Conservation (phyloP, 352 stramenopile species). For the Blastocystis sp. region DNA sequence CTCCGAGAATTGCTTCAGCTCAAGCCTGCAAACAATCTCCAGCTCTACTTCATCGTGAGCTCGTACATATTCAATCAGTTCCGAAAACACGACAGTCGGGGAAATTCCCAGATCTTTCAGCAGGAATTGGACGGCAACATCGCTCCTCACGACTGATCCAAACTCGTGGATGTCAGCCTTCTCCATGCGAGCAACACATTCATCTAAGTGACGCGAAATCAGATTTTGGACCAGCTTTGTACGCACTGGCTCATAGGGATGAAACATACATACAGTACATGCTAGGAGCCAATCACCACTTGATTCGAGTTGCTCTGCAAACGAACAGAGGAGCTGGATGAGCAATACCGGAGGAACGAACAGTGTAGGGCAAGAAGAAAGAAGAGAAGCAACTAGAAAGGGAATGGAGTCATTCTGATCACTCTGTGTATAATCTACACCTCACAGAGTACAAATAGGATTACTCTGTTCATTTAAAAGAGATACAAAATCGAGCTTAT, state of each 20-base stretch:
- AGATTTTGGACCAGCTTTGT: background rate
- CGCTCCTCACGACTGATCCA: no score
- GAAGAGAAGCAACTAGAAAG: background rate
- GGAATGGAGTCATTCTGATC: background rate
- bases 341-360: background rate
- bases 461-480: slow-evolving; percentile 3
- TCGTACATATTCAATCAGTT: background rate
- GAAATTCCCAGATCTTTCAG: background rate
- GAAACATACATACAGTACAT: background rate
- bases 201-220: background rate
- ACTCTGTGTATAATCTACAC: background rate
- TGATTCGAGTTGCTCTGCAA: background rate
- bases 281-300: background rate
- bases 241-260: slow-evolving; percentile 1
- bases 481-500: background rate
- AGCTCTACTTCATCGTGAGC: background rate
- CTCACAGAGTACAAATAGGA: background rate
- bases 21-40: background rate
- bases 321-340: background rate
- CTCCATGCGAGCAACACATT: background rate
- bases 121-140: background rate
- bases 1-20: background rate
- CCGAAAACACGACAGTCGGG: background rate
- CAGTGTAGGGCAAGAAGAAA: background rate
- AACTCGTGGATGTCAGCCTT: background rate